These are phyloP conservation scores for Pichia eremophila DNA, from an alignment of 805 yeast species.

Conservation along the genomic window DNA sequence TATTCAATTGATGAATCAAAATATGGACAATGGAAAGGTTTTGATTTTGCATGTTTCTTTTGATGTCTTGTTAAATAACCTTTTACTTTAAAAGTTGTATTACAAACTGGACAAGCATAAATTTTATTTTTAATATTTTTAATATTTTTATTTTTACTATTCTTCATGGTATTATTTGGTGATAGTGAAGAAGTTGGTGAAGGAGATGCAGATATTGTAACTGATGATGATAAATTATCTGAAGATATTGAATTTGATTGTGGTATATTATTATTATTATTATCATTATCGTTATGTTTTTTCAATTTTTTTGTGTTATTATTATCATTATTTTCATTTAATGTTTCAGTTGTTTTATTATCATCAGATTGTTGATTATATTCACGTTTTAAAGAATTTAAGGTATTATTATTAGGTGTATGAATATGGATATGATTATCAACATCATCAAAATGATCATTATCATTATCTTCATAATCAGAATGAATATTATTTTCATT, in stretches of 20 bases:
- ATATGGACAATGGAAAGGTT: constrained; percentile 50
- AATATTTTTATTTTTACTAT: background rate
- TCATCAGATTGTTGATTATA: too few species aligned
- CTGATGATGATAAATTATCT: too few species aligned
- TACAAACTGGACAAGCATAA: constrained; percentile 41
- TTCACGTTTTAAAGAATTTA: background rate
- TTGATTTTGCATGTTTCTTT: constrained; percentile 40
- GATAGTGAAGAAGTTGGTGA: too few species aligned
- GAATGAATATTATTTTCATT: background rate
- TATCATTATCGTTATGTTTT: too few species aligned
- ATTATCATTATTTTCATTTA: background rate
- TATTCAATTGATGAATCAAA: constrained; percentile 18
- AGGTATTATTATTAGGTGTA: background rate
- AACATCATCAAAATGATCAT: background rate
- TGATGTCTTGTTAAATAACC: constrained; percentile 47
- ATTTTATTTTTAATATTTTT: constrained; percentile 9
- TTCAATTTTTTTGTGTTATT: background rate
- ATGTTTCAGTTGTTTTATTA: too few species aligned
- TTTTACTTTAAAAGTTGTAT: constrained; percentile 39
- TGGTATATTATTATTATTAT: too few species aligned
- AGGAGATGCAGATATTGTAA: too few species aligned
- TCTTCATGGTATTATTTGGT: too few species aligned
- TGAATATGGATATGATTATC: too few species aligned
- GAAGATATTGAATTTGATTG: too few species aligned
- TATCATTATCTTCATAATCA: background rate